Percentiles rank a stretch among this genome's conserved stretches.
phyloP scores from a whole-genome alignment of 495 filamentous ascomycete genomes.

The Bacidia gigantensis region DNA sequence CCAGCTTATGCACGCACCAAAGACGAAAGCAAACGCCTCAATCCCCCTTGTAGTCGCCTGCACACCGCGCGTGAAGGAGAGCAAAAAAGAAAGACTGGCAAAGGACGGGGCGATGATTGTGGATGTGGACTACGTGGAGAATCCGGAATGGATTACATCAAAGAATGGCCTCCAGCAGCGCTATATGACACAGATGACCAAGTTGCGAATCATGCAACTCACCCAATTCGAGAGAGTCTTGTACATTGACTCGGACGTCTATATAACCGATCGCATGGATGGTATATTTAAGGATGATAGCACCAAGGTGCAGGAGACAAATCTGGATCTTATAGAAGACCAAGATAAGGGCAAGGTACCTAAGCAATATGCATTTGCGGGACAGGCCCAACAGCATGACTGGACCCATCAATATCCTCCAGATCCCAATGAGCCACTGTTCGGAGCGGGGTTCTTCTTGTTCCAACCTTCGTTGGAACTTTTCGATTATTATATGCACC shows the following conservation, averaged over 20 bases:
- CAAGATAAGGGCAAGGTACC: constrained; percentile 21
- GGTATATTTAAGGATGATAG: constrained; percentile 27
- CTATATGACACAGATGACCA: constrained; percentile 26
- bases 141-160: constrained; percentile 18
- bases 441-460: constrained; percentile 31
- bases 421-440: constrained; percentile 6
- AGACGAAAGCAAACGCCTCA: constrained; percentile 18
- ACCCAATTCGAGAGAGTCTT: constrained; percentile 30
- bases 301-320: constrained; percentile 1
- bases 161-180: constrained; percentile 10
- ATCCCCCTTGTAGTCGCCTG: constrained; percentile 27
- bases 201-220: constrained; percentile 29
- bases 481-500: constrained; percentile 26
- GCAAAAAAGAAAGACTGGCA: constrained; percentile 19
- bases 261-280: constrained; percentile 24
- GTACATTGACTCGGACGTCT: constrained; percentile 33
- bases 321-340: background rate
- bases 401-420: constrained; percentile 24
- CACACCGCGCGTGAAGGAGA: constrained; percentile 15
- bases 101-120: constrained; percentile 26
- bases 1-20: constrained; percentile 31
- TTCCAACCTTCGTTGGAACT: constrained; percentile 22
- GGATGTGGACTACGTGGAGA: constrained; percentile 19
- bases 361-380: constrained; percentile 26
- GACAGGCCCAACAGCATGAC: constrained; percentile 9